A percentile compares a stretch with the other conserved stretches of the same genome.
These are phyloP conservation scores for Ceratonia siliqua DNA, from an alignment of 306 rosid genomes.

Conservation along the genomic window DNA sequence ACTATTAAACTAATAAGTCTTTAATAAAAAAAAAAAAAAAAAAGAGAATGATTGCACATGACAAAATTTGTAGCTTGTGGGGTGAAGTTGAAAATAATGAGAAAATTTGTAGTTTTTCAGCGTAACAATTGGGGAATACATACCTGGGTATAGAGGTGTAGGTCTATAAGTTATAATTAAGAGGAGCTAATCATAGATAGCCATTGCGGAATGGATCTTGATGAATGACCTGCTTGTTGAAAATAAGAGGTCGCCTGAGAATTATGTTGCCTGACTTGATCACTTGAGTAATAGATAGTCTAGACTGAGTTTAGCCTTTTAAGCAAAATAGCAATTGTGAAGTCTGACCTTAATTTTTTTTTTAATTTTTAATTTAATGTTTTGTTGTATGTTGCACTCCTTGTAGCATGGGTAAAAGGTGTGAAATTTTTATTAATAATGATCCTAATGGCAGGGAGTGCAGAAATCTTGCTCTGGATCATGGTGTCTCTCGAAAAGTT, in stretches of 20 bases:
- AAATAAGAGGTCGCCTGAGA: constrained; percentile 3
- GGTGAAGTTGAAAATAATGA: no score
- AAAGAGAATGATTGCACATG: no score
- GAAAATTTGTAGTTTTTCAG: constrained; percentile 8
- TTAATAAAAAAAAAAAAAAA: no score
- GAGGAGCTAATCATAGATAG: constrained; percentile 3
- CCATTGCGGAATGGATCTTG: constrained; percentile 18
- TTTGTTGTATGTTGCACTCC: constrained; percentile 9
- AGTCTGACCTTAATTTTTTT: constrained; percentile 5
- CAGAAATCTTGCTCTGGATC: constrained; percentile 37
- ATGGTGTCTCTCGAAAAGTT: constrained; percentile 34
- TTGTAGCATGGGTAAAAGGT: constrained; percentile 5
- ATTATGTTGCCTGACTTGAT: no score
- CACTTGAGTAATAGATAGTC: constrained; percentile 24
- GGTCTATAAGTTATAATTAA: neutral
- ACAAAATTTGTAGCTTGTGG: no score
- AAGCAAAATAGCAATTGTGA: no score
- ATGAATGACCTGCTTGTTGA: neutral
- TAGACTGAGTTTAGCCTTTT: neutral
- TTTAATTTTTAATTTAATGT: neutral
- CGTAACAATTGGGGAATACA: neutral
- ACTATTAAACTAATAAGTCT: no score
- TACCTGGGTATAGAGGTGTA: neutral
- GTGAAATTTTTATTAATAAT: constrained; percentile 30
- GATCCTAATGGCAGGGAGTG: constrained; percentile 44